Evolutionary conservation across 169 alveolate species (phyloP).

Genomic region (Plasmodium gonderi): DNA sequence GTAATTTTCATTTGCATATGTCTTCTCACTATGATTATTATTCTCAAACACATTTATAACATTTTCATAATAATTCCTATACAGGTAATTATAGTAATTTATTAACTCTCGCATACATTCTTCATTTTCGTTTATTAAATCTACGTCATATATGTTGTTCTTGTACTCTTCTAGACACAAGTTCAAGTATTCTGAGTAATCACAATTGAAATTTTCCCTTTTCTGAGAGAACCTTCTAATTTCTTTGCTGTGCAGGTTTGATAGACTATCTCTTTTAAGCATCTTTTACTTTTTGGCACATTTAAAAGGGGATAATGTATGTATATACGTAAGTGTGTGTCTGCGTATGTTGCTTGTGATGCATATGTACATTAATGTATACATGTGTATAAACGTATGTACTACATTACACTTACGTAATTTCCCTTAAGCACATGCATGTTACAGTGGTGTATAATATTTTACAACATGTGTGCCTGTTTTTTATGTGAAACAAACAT

Average conservation of each 20-base stretch:
- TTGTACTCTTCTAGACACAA: conserved; percentile 69
- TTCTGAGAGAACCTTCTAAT: conserved; percentile 67
- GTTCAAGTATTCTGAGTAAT: conserved; percentile 55
- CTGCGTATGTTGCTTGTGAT: neutral
- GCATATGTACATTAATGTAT: conserved; percentile 1
- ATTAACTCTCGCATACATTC: conserved; percentile 75
- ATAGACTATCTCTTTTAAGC: conserved; percentile 74
- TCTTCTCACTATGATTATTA: conserved; percentile 30
- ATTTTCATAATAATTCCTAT: conserved; percentile 73
- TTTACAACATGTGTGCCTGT: conserved; percentile 14
- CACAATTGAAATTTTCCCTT: conserved; percentile 53
- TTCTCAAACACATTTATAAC: conserved; percentile 55
- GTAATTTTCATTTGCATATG: conserved; percentile 67
- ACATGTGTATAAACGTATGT: conserved; percentile 8
- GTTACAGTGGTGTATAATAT: neutral
- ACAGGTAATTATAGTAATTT: conserved; percentile 72
- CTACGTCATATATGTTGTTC: conserved; percentile 74
- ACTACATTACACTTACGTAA: conserved; percentile 2
- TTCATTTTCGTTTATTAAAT: conserved; percentile 75
- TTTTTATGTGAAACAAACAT: conserved; percentile 36
- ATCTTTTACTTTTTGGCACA: conserved; percentile 35
- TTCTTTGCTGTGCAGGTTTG: conserved; percentile 71
- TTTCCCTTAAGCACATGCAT: conserved; percentile 25
- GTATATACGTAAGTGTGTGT: neutral
- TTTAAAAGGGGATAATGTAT: neutral